Evolutionary conservation across 2,329 filamentous ascomycete species (phyloP), one percentile per base, ranked within the genome.

Genomic region (Penicillium sp.): DNA sequence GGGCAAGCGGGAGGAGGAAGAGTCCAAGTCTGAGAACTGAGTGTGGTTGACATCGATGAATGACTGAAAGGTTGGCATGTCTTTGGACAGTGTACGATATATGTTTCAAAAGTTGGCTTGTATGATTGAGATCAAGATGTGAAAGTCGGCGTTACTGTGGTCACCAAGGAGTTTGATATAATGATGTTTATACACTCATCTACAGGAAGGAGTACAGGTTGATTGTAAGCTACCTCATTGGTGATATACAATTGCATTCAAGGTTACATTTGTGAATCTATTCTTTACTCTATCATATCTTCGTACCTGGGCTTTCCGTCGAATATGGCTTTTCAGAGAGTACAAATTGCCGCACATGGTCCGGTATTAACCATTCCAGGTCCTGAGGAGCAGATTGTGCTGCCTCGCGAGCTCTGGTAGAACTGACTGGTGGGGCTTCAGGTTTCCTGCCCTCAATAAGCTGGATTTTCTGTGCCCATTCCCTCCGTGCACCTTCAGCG

Each of bases 401-500:
- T 7, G 77, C 78, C 60, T 78, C 71, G 13, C 80, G 75, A 3
- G 78, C 79, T 51, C 67, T 75, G 1, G 80, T 82, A 30, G 79
- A 81, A 68, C 80, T 82, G 37, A 82, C 75, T 2, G 76, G 69
- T 9, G 66, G 65, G n/a, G 76, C 73, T 2, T 69, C 75, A 0
- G 71, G 65, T 33, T 72, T 73, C 53, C 72, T 77, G 7, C 78
- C 78, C 47, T 80, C 73, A 10, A 79, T 78, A 26, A 82, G 67
- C 56, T 78, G 72, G 19, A 82, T 80, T 17, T 72, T 74, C 24
- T 78, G 58, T 9, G 76, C 78, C 80, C 80, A 82, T 70, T 81
- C 80, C 42, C 71, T 69, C 56, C 72, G 76, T 19, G 72, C 76
- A 15, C 79, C 79, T 45, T 78, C 72, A 1, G 53, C 58, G 47